Evolutionary conservation across 257 asterid species (phyloP), one percentile per base, ranked within the genome.

Genomic region (Lycium barbarum): DNA sequence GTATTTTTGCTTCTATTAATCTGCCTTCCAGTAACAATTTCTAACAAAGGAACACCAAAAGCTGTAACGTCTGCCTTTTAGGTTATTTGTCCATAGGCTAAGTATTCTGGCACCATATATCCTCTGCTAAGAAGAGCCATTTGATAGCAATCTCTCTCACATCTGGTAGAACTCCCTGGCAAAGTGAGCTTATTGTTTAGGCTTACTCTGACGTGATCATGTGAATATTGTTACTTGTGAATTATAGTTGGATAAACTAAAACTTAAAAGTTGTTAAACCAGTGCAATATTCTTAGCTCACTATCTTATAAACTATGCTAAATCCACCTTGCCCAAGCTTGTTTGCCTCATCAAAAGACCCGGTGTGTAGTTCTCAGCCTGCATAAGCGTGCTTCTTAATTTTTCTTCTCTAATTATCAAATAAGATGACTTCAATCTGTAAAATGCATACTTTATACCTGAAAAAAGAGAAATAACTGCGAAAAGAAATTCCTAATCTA

Each of bases 71-170:
- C 97, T n/a, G 87, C 95, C 81, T 92, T 93, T 86, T 92, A 94
- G 5, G 94, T 93, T 72, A 92, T 82, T 86, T 91, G 91, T 12
- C 95, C 94, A 47, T 91, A 92, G 9, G 93, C 92, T 35, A 93
- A 85, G 88, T 93, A 93, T 80, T 93, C 95, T 1, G 97, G 97
- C 59, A 95, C 97, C 97, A 93, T 93, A 86, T 93, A 92, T 65
- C 97, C 97, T 86, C 95, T 93, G 88, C 76, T 80, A 47, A 91
- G 92, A 92, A 95, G 7, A 95, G 95, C 92, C 97, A 93, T 89
- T 95, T 95, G 18, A 95, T 97, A 7, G 99, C 99, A 54, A 95
- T 94, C 83, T 94, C 98, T 85, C 99, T 91, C 59, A 97, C 99
- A 82, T 95, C 99, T 53, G 84, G 93, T 79, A 95, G 88, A 87